Base-by-base conservation (phyloP, 1,284 basidiomycete genomes). In the Ganoderma meredithae region DNA sequence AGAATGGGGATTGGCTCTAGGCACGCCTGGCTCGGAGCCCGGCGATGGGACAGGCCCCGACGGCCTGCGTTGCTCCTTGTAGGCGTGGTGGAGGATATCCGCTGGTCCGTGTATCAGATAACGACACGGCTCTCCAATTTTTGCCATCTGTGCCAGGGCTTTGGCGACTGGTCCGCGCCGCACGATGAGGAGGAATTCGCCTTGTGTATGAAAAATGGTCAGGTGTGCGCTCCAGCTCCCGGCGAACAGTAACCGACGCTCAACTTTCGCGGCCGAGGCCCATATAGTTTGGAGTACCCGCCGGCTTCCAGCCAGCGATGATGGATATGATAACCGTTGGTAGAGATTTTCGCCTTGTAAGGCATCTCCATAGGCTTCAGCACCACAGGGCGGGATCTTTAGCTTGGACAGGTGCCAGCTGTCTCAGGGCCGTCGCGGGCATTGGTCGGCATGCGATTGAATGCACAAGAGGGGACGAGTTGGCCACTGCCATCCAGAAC, bases 271-370 rank as follows among this genome's bases (percentile, higher is more conserved):
- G 61, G 61, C n/a, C 56, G 39, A 62, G 49, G 44, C 47, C 33
- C 31, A 44, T 47, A 47, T 44, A n/a, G 17, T 41, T 62, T 65
- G 66, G 71, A 68, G 64, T 61, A 62, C 62, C 19, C 47, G 67
- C 66, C 40, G 61, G 31, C 68, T 70, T 65, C 65, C 63, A 31
- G 17, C 49, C 69, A 65, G 52, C 52, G 71, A 70, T 72, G 71
- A 68, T 69, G 71, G 71, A 49, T 63, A 65, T 58, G 71, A 72
- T 72, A 72, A 65, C 33, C 13, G 63, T 72, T 52, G 71, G 71
- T 72, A 61, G 61, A 25, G 56, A 70, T 56, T 41, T 63, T 69
- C 64, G 9, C 71, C 69, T 49, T 70, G 36, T 49, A 58, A 64
- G 71, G 71, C 31, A 69, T 60, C n/a, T 67, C 53, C 66, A 43